Evolutionary conservation across 2,329 filamentous ascomycete species (phyloP), one percentile per base, ranked within the genome.

Genomic region (Ascosphaera apis): DNA sequence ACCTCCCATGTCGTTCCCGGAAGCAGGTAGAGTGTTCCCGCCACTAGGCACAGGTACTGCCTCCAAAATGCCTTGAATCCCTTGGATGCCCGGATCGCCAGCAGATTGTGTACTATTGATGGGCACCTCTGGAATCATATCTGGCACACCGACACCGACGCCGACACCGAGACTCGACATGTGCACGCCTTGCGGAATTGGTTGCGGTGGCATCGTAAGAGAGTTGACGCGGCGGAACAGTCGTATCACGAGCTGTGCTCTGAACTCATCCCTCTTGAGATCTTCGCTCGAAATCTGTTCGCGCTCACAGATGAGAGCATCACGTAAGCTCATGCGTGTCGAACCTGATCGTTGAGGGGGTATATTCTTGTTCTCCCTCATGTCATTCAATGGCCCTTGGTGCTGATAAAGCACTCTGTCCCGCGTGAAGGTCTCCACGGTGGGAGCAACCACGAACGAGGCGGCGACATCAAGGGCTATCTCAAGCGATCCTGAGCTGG

Each of bases 191-290:
- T 17, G 15, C 40, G 7, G 38, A 13, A 25, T 42, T 39, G n/a
- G 37, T 28, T 39, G 39, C 1, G 55, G 51, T 4, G 53, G 48
- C 1, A 53, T 48, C 13, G 51, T 46, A 15, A 61, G 50, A 1
- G 52, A 43, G 31, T 60, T 55, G 3, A 63, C 56, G 15, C 58
- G 57, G 6, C 60, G 53, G 39, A 54, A 50, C 13, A 64, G 47
- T 1, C 60, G 58, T 9, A 63, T 58, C 16, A 62, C 44, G 2
- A 58, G 45, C 40, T 60, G 54, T 1, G 59, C 59, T 18, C 52
- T 53, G 1, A 60, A 41, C 2, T 56, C 52, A n/a, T 62, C 57
- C 35, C 53, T 57, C 37, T 60, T 55, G 3, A 56, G 53, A 11
- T 56, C 41, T 30, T 54, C 54, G 11, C 15, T 21, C 11, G 55